Base-by-base conservation (phyloP, 768 basidiomycete genomes). In the Trametopsis cervina region DNA sequence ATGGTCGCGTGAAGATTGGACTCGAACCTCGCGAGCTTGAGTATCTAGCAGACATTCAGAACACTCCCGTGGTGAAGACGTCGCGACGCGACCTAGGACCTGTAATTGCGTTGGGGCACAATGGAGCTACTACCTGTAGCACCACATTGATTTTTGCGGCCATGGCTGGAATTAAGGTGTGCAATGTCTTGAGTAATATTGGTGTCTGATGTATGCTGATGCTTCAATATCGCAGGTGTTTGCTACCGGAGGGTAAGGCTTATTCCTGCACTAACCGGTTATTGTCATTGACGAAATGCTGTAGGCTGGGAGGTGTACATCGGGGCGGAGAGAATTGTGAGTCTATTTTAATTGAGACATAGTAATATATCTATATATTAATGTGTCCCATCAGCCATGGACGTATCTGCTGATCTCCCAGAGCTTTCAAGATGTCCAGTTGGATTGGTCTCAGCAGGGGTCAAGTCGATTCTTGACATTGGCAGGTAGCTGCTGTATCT, bases 401-500 rank as follows among this genome's bases (percentile, higher is more conserved):
- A 99, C 59, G 71, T 99, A 23, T 97, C 95, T 13, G 92, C 95
- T 13, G 95, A 99, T 63, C 72, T 99, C 13, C 83, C 84, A 7
- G 92, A 97, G 62, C 77, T 99, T 26, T 74, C 87, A 18, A 76
- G 89, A 17, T 95, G 90, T 57, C 87, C 93, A 18, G 89, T 98
- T 39, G 92, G 86, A 2, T 75, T 99, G 27, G 81, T 98, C 9
- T 95, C 94, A 15, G 86, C 93, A 9, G 96, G 96, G 10, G 83
- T 89, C 17, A 99, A 98, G 63, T 90, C 88, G 0, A 97, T 99
- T 52, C 65, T 99, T 37, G 96, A 99, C 63, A 93, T 98, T 50
- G 86, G 86, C 49, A 76, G 78, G 86, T 80, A 46, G 46, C 68
- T 40, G 4, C 10, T 22, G 0, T 22, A 12, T 15, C 29, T 40